A percentile compares a stretch with the other conserved stretches of the same genome.
phyloP scores from a whole-genome alignment of 176 grass and related monocot genomes.

The Lolium perenne region DNA sequence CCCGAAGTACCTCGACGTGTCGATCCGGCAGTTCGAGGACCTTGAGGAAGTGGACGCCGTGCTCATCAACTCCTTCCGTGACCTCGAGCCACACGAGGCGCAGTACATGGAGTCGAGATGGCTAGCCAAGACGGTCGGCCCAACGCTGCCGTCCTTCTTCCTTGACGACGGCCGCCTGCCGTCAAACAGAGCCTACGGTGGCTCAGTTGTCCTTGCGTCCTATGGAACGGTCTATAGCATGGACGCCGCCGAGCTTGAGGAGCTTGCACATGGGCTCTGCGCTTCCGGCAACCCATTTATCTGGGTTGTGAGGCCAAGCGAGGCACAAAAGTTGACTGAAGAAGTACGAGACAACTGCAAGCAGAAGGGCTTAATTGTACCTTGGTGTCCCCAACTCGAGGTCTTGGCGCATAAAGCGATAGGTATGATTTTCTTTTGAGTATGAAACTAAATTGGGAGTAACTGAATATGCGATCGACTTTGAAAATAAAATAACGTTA shows the following conservation, averaged over 20 bases:
- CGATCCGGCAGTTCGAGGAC: conserved; percentile 12
- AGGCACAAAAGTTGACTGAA: not conserved
- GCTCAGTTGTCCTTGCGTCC: conserved; percentile 50
- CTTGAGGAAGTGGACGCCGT: conserved; percentile 35
- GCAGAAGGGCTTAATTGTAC: not conserved
- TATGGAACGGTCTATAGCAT: conserved; percentile 38
- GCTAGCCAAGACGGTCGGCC: conserved; percentile 47
- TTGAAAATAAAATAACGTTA: no score
- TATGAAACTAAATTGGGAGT: no score
- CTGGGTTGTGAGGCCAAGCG: conserved; percentile 21
- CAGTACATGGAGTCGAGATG: conserved; percentile 44
- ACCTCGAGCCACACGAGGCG: conserved; percentile 50
- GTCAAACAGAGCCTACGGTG: conserved; percentile 24
- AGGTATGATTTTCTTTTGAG: not conserved
- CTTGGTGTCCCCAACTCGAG: conserved; percentile 48
- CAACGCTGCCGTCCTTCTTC: conserved; percentile 37
- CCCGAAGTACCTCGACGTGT: not conserved
- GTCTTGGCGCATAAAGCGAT: conserved; percentile 25
- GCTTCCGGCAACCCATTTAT: conserved; percentile 3
- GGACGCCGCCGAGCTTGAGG: not conserved
- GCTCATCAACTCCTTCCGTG: conserved; percentile 35
- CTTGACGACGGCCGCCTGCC: conserved; percentile 42
- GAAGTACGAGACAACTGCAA: not conserved
- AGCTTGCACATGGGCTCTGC: conserved; percentile 31
- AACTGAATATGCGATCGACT: no score